Base-by-base conservation (phyloP, 257 asterid species). In the Linaria vulgaris region DNA sequence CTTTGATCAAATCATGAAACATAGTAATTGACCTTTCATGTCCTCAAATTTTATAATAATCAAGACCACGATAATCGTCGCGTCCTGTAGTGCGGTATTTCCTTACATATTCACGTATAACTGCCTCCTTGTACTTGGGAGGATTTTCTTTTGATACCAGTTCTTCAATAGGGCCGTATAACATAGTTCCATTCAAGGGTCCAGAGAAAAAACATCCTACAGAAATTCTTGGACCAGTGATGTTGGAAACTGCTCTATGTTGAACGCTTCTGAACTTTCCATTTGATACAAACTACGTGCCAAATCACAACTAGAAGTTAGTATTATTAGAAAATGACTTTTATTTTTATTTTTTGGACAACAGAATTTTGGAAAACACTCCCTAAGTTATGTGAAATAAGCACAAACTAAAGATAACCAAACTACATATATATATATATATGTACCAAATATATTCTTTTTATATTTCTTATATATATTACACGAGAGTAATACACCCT, bases 161-260 rank as follows among this genome's bases (percentile, higher is more conserved):
- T 64, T 85, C 84, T 39, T 74, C 60, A 27, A 82, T 78, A 10
- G 92, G 88, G 11, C 82, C 80, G 43, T 78, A 82, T 46, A 53
- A 9, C 51, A 58, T 41, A 68, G 22, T 63, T 46, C 38, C 31
- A 56, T 17, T 25, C 61, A 63, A 13, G 49, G 74, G 44, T 24
- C 64, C 68, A 12, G 69, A 59, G 47, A 84, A 73, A 34, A 76
- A 84, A 66, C 85, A 67, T 0, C 85, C 83, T 30, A 81, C 69
- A 0, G 85, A 84, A 10, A 81, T 71, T 63, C 87, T 79, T 43
- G 91, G 83, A 5, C 87, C 87, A 0, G 19, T 31, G 19, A 1
- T 45, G 31, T 65, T 81, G 16, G 80, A 70, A 6, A 19, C 37
- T 7, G 61, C 91, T 58, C 87, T 49, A 37, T 84, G 91, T 72